phyloP scores from a whole-genome alignment of 495 filamentous ascomycete genomes.

The Alectoria sarmentosa region DNA sequence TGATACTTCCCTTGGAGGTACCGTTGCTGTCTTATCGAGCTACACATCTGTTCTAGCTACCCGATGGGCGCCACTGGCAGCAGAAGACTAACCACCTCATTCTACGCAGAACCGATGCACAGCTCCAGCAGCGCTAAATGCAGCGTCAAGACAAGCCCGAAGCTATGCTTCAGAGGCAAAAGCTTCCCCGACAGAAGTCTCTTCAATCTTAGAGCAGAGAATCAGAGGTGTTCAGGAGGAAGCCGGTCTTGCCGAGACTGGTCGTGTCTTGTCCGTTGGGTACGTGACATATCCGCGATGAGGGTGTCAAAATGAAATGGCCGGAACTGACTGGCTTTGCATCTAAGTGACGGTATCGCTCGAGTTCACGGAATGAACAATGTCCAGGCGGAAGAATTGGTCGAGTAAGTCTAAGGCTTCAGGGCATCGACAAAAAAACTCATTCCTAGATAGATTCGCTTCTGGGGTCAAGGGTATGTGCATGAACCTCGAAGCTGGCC shows the following conservation, averaged over 20 bases:
- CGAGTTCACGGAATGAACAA: slow-evolving; percentile 99
- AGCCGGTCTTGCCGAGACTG: slow-evolving; percentile 92
- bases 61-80: not conserved
- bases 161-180: slow-evolving; percentile 91
- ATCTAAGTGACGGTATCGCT: slow-evolving; percentile 95
- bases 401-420: slow-evolving; percentile 70
- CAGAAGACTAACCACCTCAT: slow-evolving; percentile 34
- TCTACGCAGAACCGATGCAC: slow-evolving; percentile 69
- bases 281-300: slow-evolving; percentile 47
- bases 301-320: slow-evolving; percentile 3
- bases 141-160: slow-evolving; percentile 69
- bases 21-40: not conserved
- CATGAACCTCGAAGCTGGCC: slow-evolving; percentile 99
- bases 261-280: slow-evolving; percentile 98
- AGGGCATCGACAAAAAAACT: slow-evolving; percentile 32
- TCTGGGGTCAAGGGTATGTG: slow-evolving; percentile 99
- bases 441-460: slow-evolving; percentile 69
- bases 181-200: slow-evolving; percentile 94
- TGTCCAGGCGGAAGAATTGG: slow-evolving; percentile 99
- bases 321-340: slow-evolving; percentile 12
- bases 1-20: not conserved
- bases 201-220: slow-evolving; percentile 97
- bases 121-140: slow-evolving; percentile 67
- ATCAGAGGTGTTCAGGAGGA: slow-evolving; percentile 98
- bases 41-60: not conserved